Conservation (phyloP, 129 eudicot genomes). For the Chrysanthemum seticuspe region DNA sequence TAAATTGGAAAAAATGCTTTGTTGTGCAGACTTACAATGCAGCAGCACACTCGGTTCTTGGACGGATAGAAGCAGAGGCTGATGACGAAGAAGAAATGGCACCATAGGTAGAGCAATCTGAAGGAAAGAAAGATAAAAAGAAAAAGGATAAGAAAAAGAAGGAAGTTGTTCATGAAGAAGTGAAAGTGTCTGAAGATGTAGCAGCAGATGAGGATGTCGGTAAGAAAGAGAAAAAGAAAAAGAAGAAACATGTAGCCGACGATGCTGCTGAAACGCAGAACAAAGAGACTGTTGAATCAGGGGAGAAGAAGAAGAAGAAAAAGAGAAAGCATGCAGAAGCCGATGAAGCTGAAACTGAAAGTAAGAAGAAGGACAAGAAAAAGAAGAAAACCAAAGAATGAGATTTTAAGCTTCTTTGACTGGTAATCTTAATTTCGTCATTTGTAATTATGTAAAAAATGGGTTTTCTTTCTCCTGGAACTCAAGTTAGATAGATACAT, state of each 20-base stretch:
- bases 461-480: too few species aligned
- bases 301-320: slow-evolving; percentile 44
- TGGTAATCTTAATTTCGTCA: too few species aligned
- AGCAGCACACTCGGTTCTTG: slow-evolving; percentile 73
- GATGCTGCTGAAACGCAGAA: slow-evolving; percentile 12
- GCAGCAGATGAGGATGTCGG: slow-evolving; percentile 33
- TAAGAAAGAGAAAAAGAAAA: slow-evolving; percentile 58
- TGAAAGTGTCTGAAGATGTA: too few species aligned
- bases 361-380: slow-evolving; percentile 64
- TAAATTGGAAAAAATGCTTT: not conserved
- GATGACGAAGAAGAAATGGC: slow-evolving; percentile 37
- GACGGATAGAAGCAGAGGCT: slow-evolving; percentile 49
- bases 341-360: slow-evolving; percentile 37
- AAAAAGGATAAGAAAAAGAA: slow-evolving; percentile 34
- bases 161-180: slow-evolving; percentile 31
- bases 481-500: too few species aligned
- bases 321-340: slow-evolving; percentile 74
- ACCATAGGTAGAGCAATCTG: slow-evolving; percentile 11
- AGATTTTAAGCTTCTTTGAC: not conserved
- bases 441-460: too few species aligned
- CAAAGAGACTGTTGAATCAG: slow-evolving; percentile 16
- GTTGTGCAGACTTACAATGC: slow-evolving; percentile 66
- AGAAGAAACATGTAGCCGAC: slow-evolving; percentile 43
- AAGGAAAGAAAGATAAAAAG: slow-evolving; percentile 54
- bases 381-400: slow-evolving; percentile 41